Base-by-base conservation (phyloP, 2,329 filamentous ascomycete species). In the Sclerotiophoma versabilis region DNA sequence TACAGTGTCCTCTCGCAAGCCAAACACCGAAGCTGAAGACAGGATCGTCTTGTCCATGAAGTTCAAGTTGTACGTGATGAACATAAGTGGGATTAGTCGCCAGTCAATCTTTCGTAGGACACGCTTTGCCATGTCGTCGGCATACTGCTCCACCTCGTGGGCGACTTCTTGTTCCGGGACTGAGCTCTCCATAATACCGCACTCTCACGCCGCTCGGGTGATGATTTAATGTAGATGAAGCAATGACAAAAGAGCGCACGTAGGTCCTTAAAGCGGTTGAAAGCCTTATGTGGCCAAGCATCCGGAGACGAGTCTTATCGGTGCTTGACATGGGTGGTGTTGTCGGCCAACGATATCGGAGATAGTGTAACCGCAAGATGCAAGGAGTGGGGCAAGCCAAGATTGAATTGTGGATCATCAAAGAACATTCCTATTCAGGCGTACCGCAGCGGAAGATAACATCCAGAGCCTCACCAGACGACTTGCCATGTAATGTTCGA, bases 1-100 rank as follows among this genome's bases (percentile, higher is more conserved):
- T 42, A 54, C 53, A 23, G 50, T 66, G 34, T 69, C 64, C 17
- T 62, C 48, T 22, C 62, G 53, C 82, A 4, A 76, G 79, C 30
- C 83, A 59, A 86, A 86, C 0, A 86, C 82, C 4, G 82, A 76
- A 0, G 84, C 83, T 80, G 81, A 55, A 42, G 70, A 58, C 58
- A 70, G 42, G n/a, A 67, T 65, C 0, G 80, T 80, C 65, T 87
- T 87, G 68, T 87, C 84, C 77, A 87, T 84, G 52, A 86, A 86
- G 62, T 85, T 84, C 57, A 87, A 68, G 73, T 81, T 81, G 63
- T 87, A 87, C 0, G 81, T 84, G 34, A 81, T 59, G 55, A 86
- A 85, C 9, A 87, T 69, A 10, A 87, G 70, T 0, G 84, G 83
- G 5, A 87, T 80, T 9, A 87, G 72, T 11, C 74, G 74, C 58